Evolutionary conservation across 2,329 filamentous ascomycete genomes (phyloP).

Genomic region (Pseudogymnoascus sp.): DNA sequence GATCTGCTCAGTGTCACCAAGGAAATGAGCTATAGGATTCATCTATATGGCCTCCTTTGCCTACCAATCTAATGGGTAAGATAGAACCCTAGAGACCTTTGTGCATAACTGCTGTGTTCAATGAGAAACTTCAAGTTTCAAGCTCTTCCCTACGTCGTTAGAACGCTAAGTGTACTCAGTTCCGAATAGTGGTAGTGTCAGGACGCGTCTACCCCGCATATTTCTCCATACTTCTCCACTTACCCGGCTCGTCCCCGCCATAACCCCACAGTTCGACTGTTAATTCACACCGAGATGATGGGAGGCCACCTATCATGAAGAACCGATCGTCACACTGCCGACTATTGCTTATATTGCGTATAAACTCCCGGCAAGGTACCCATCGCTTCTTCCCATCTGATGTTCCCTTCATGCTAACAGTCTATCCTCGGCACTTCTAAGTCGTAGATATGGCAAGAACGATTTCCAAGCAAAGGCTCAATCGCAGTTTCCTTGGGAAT

Average conservation of each 20-base stretch:
- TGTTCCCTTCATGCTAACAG: not conserved
- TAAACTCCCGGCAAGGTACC: not conserved
- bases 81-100: not conserved
- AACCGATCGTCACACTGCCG: not conserved
- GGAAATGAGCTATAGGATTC: not conserved
- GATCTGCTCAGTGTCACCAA: not conserved
- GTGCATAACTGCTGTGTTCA: not conserved
- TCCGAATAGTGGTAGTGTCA: not conserved
- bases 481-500: no score
- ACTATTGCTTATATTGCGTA: not conserved
- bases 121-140: slow-evolving; percentile 1
- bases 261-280: not conserved
- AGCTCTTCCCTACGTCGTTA: not conserved
- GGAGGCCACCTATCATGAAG: slow-evolving; percentile 1
- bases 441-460: no score
- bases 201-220: not conserved
- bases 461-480: no score
- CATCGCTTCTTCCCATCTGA: not conserved
- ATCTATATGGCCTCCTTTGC: not conserved
- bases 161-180: not conserved
- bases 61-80: not conserved
- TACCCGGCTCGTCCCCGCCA: not conserved
- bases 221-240: not conserved
- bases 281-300: not conserved
- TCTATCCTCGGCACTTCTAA: no score